Base-by-base conservation (phyloP, 495 filamentous ascomycete genomes). In the Neurospora sp. region DNA sequence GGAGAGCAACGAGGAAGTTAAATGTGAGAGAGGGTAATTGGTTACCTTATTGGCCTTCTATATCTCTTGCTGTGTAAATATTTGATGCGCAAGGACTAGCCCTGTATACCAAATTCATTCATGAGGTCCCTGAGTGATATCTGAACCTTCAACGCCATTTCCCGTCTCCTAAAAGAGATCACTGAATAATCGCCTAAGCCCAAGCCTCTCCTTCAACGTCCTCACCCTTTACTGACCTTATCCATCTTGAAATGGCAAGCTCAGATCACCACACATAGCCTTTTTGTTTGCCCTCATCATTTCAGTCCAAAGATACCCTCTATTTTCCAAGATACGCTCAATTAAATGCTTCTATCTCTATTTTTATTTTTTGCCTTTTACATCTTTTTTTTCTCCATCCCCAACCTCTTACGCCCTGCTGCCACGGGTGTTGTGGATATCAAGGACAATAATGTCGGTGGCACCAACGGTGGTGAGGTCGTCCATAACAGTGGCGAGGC, bases 401-500 rank as follows among this genome's bases (percentile, higher is more conserved):
- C 11, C 14, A n/a, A 39, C 11, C 20, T 4, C 27, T 69, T 23
- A 40, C 16, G 35, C 31, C 71, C 75, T 81, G 69, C 72, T 78
- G 41, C 75, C 73, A 39, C 94, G 87, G 39, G 94, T 93, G 81
- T 99, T 99, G 75, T 90, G 91, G 78, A 99, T 94, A 78, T 92
- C 89, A 77, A 94, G 81, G 20, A 97, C 93, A 77, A 99, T 79
- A 71, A 99, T 95, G 83, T 99, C 96, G 39, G 87, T 88, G 3
- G 96, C 96, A 16, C 96, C 96, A 70, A 92, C 86, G 76, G 86
- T 88, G 42, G 86, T 91, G 78, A 99, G 82, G 75, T 93, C 87
- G 81, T 99, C 96, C 96, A 99, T 99, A 42, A 93, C 93, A 6
- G 87, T 86, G 2, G 96, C 96, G 73, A 97, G 91, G 74, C 86